phyloP scores from a whole-genome alignment of 2,329 filamentous ascomycete genomes.

The Alternaria angustiovoidea region DNA sequence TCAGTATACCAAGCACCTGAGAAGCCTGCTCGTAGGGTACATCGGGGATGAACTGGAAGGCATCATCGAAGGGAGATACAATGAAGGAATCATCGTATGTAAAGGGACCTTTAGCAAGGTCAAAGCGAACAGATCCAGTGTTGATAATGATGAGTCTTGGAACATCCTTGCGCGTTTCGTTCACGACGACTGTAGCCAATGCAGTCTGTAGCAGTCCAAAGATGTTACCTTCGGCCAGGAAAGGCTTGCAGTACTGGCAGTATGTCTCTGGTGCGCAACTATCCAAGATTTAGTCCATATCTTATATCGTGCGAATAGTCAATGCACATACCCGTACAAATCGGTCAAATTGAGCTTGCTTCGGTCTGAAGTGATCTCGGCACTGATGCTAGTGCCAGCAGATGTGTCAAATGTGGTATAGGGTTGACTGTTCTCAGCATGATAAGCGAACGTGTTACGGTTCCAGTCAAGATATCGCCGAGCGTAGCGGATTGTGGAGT shows the following conservation, averaged over 20 bases:
- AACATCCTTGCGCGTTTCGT: conserved; percentile 58
- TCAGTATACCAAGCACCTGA: conserved; percentile 54
- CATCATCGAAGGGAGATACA: conserved; percentile 63
- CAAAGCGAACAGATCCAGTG: conserved; percentile 68
- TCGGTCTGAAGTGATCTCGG: conserved; percentile 61
- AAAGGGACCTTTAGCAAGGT: conserved; percentile 69
- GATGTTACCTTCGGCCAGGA: conserved; percentile 62
- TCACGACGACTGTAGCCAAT: conserved; percentile 62
- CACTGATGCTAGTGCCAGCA: conserved; percentile 57
- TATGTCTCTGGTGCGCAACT: conserved; percentile 66
- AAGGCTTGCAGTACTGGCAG: conserved; percentile 65
- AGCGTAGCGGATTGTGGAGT: conserved; percentile 57
- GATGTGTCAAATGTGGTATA: conserved; percentile 58
- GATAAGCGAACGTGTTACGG: conserved; percentile 69
- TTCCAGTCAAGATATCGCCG: conserved; percentile 75
- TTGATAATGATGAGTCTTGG: conserved; percentile 68
- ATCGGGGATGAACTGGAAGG: conserved; percentile 62
- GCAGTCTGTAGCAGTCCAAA: conserved; percentile 63
- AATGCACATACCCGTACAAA: conserved; percentile 57
- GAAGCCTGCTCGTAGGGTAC: conserved; percentile 60
- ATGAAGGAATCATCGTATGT: conserved; percentile 64
- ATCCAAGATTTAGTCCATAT: neutral
- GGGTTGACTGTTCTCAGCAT: conserved; percentile 61
- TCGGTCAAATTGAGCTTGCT: conserved; percentile 63
- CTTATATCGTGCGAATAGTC: neutral